These are phyloP conservation scores for Diaporthe helianthi DNA, from an alignment of 2,329 filamentous ascomycete genomes.

Conservation along the genomic window DNA sequence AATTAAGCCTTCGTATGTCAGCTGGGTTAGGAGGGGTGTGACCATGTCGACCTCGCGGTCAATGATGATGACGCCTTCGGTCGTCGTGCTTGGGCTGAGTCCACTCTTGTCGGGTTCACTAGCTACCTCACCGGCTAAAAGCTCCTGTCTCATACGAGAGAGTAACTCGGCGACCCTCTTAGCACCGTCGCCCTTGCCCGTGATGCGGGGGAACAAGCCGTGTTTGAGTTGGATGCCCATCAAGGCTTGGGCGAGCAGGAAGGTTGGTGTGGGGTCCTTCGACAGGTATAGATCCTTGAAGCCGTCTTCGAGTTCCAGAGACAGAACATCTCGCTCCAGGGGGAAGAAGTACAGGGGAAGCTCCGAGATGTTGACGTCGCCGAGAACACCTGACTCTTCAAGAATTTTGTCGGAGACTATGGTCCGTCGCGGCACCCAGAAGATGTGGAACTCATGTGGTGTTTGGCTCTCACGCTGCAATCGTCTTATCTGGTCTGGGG, in stretches of 20 bases:
- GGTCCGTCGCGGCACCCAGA: constrained; percentile 93
- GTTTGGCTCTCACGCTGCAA: constrained; percentile 86
- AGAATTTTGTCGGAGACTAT: constrained; percentile 89
- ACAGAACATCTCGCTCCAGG: constrained; percentile 88
- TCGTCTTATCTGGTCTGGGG: constrained; percentile 85
- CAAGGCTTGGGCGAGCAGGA: constrained; percentile 85
- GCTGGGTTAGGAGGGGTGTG: constrained; percentile 88
- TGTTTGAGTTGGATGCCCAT: constrained; percentile 94
- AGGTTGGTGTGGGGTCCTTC: constrained; percentile 91
- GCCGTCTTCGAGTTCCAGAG: constrained; percentile 85
- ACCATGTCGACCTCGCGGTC: constrained; percentile 95
- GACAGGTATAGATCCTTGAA: constrained; percentile 88
- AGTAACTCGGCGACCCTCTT: constrained; percentile 87
- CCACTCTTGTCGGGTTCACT: constrained; percentile 68
- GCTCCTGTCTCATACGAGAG: constrained; percentile 88
- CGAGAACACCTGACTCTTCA: constrained; percentile 90
- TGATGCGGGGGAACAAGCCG: constrained; percentile 91
- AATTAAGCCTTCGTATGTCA: constrained; percentile 95
- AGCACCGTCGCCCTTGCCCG: constrained; percentile 95
- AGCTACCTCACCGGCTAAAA: constrained; percentile 78
- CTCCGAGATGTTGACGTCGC: constrained; percentile 88
- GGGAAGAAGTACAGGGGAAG: constrained; percentile 90
- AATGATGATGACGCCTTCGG: constrained; percentile 92
- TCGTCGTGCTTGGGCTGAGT: constrained; percentile 82
- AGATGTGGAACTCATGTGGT: constrained; percentile 95